phyloP scores from a whole-genome alignment of 192 early-diverging fungal genomes.

The Rhizophagus sp. region DNA sequence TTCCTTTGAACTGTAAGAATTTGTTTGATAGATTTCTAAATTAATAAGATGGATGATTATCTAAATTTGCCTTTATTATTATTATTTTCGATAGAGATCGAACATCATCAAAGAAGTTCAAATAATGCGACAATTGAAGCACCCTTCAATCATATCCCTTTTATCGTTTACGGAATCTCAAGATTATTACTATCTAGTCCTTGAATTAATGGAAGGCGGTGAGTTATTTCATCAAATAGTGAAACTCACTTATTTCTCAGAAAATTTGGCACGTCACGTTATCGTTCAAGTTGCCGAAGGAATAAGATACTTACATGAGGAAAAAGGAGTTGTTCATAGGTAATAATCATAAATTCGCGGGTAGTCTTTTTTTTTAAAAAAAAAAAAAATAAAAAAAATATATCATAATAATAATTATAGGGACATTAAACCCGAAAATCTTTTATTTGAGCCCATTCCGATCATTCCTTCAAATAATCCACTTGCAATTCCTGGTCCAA shows the following conservation, averaged over 20 bases:
- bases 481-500: constrained; percentile 42
- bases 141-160: constrained; percentile 75
- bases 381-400: too few relatives aligned
- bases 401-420: constrained; percentile 37
- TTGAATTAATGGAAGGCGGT: constrained; percentile 86
- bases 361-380: too few relatives aligned
- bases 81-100: constrained; percentile 52
- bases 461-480: constrained; percentile 47
- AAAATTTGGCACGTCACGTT: constrained; percentile 75
- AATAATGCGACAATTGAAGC: constrained; percentile 79
- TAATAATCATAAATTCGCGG: constrained; percentile 11
- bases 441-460: constrained; percentile 75
- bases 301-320: constrained; percentile 81
- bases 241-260: constrained; percentile 78
- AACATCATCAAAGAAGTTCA: constrained; percentile 87
- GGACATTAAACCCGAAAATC: constrained; percentile 95
- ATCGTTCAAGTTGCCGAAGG: constrained; percentile 86
- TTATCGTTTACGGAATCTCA: constrained; percentile 76
- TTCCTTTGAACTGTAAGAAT: too few relatives aligned
- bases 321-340: constrained; percentile 78
- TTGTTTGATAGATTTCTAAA: too few relatives aligned
- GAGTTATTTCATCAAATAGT: constrained; percentile 90
- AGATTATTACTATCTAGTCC: constrained; percentile 73
- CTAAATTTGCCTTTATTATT: too few relatives aligned
- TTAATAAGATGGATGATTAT: too few relatives aligned